Evolutionary conservation across 2,329 filamentous ascomycete genomes (phyloP).

Genomic region (Sarocladiaceae sp.): DNA sequence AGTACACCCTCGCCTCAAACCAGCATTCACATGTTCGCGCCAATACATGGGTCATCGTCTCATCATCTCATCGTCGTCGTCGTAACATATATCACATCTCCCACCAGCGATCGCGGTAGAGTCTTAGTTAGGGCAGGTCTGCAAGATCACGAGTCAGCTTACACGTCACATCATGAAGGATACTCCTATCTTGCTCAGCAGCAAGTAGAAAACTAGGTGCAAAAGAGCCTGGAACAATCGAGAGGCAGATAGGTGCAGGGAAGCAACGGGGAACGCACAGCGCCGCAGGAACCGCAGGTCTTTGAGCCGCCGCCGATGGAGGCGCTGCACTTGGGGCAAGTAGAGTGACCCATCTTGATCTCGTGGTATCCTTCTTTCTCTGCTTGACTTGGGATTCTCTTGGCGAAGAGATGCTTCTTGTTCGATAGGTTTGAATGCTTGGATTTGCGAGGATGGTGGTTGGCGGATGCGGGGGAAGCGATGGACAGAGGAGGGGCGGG

Average conservation of each 20-base stretch:
- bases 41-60: background rate
- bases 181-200: too few relatives aligned
- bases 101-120: background rate
- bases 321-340: slow-evolving; percentile 53
- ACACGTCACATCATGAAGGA: too few relatives aligned
- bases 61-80: slow-evolving; percentile 1
- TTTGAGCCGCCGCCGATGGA: slow-evolving; percentile 39
- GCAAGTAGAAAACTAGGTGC: too few relatives aligned
- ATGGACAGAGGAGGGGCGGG: slow-evolving; percentile 5
- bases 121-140: slow-evolving; percentile 27
- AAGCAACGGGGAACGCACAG: slow-evolving; percentile 33
- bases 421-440: background rate
- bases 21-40: too few relatives aligned
- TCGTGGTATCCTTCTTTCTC: background rate
- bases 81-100: background rate
- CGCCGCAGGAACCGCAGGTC: slow-evolving; percentile 50
- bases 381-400: background rate
- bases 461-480: slow-evolving; percentile 1
- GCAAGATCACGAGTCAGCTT: too few relatives aligned
- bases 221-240: background rate
- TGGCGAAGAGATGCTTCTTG: background rate
- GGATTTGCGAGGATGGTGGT: slow-evolving; percentile 4
- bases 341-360: slow-evolving; percentile 18
- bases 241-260: slow-evolving; percentile 5
- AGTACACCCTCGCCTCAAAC: too few relatives aligned